phyloP scores from a whole-genome alignment of 305 asterid genomes.

The Coffea humblotiana region DNA sequence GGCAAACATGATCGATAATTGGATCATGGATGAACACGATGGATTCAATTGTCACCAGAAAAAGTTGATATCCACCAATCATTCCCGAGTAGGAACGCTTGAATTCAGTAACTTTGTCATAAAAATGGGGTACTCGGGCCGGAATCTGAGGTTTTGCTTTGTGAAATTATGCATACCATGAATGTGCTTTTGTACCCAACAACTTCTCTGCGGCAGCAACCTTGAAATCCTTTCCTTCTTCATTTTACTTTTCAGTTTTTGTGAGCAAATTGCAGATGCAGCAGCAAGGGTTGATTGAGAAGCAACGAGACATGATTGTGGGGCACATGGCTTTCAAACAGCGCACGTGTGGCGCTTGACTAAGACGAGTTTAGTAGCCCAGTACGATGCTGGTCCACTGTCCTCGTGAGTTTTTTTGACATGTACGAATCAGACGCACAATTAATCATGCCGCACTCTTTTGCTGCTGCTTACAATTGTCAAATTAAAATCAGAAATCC shows the following conservation, averaged over 20 bases:
- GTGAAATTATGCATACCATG: not conserved
- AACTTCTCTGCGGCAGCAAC: not conserved
- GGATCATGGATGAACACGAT: not conserved
- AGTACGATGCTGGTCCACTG: constrained; percentile 42
- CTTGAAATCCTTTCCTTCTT: not conserved
- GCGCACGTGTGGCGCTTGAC: constrained; percentile 72
- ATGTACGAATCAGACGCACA: constrained; percentile 12
- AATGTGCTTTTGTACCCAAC: not conserved
- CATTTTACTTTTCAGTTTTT: not conserved
- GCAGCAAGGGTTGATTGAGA: not conserved
- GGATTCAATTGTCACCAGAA: not conserved
- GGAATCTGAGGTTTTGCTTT: not conserved
- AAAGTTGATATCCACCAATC: not conserved
- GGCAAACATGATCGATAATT: not conserved
- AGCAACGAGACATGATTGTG: constrained; percentile 38
- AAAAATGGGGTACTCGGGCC: not conserved
- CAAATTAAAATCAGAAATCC: not conserved
- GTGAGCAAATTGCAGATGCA: not conserved
- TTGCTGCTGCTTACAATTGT: not conserved
- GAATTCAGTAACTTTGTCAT: not conserved
- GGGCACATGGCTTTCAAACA: constrained; percentile 64
- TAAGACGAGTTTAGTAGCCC: constrained; percentile 30
- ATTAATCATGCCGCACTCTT: not conserved
- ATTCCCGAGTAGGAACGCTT: not conserved
- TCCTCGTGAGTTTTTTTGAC: constrained; percentile 33